Evolutionary conservation across 1,284 basidiomycete genomes (phyloP), one percentile per base, ranked within the genome.

Genomic region (Pseudozyma hubeiensis): DNA sequence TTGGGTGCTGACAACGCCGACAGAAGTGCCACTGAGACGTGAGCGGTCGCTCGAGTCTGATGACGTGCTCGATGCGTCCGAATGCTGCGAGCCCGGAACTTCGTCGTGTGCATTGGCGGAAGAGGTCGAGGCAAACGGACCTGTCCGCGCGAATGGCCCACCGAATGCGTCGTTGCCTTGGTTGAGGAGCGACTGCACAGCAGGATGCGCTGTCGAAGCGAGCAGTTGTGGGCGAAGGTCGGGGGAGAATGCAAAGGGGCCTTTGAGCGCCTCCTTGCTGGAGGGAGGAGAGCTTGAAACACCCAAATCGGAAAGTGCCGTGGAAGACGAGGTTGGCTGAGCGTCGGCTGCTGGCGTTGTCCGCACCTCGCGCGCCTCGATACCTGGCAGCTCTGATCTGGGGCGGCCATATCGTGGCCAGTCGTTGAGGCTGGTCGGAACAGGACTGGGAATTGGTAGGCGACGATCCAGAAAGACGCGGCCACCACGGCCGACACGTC

Each of bases 381-480:
- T 33, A 41, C 53, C 44, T 17, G 56, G 57, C 35, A 58, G 17
- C 39, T 60, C 53, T 10, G 65, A 57, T 30, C 48, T 41, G 11
- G 59, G 53, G 24, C 57, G 55, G 33, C 59, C 57, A 46, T 59
- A 55, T 5, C 63, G 68, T 37, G 82, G 81, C 81, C 81, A 84
- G 30, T 82, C 77, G 33, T 59, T 41, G 37, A 84, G 68, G 48
- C 59, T 82, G 13, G 77, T 68, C 4, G 82, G 82, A 9, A 80
- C 81, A 35, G 81, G 75, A 53, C 81, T 84, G 7, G 78, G 79
- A 8, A 75, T 55, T 30, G 81, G 75, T 24, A 81, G 68, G 17
- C 79, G 73, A 17, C 82, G 75, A 52, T 84, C 82, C 57, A 84
- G 62, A 45, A 80, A 77, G 45, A 83, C 66, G n/a, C 82, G 75